Evolutionary conservation across 2,329 filamentous ascomycete species (phyloP).

Genomic region (Alternaria novae-zelandiae): DNA sequence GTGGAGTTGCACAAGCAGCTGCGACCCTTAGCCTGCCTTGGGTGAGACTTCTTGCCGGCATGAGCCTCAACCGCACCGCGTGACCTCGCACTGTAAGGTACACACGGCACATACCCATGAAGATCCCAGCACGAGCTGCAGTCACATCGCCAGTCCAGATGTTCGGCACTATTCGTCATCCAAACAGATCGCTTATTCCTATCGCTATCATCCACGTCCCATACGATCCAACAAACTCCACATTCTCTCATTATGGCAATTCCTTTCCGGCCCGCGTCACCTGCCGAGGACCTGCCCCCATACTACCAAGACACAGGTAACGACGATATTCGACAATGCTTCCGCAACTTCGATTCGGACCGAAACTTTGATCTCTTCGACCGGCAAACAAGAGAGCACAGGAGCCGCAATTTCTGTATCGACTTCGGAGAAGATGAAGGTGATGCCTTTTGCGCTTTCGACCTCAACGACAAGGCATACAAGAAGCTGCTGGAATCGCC

Average conservation of each 20-base stretch:
- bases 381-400: constrained; percentile 47
- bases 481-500: constrained; percentile 44
- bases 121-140: constrained; percentile 33
- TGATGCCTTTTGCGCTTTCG: constrained; percentile 62
- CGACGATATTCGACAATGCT: constrained; percentile 47
- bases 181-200: constrained; percentile 2
- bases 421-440: constrained; percentile 65
- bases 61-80: constrained; percentile 19
- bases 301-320: constrained; percentile 47
- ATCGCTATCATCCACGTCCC: not conserved
- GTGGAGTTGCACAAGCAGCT: constrained; percentile 9
- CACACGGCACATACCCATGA: constrained; percentile 22
- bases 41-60: constrained; percentile 36
- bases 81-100: constrained; percentile 33
- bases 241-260: constrained; percentile 26
- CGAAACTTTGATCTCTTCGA: constrained; percentile 56
- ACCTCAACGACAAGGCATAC: constrained; percentile 57
- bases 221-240: not conserved
- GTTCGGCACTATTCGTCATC: constrained; percentile 6
- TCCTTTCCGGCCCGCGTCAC: constrained; percentile 36
- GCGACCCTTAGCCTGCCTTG: not conserved
- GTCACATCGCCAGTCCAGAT: constrained; percentile 18
- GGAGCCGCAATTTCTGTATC: constrained; percentile 67
- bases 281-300: constrained; percentile 38
- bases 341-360: constrained; percentile 62